Evolutionary conservation across 192 early-diverging fungal species (phyloP).

Genomic region (Coemansia sp.): DNA sequence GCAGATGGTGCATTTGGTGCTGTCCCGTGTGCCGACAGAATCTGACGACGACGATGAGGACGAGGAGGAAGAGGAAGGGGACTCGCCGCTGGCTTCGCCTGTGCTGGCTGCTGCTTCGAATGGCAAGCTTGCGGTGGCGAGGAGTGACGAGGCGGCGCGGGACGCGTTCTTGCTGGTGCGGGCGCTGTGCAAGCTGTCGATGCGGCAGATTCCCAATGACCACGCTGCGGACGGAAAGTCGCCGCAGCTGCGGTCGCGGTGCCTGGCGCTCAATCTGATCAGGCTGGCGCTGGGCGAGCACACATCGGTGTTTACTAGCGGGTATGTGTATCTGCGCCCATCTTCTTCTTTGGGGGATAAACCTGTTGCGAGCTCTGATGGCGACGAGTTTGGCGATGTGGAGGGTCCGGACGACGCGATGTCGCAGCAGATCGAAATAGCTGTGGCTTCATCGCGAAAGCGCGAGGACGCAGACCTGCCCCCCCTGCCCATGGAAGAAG

Average conservation of each 20-base stretch:
- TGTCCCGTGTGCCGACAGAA: constrained; percentile 61
- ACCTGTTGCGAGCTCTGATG: not conserved
- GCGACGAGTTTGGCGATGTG: constrained; percentile 46
- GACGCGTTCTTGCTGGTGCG: constrained; percentile 86
- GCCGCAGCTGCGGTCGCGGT: constrained; percentile 79
- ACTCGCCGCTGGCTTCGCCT: not conserved
- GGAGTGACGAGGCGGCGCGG: constrained; percentile 45
- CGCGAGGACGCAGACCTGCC: not conserved
- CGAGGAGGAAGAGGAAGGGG: not conserved
- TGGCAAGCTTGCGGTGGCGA: not conserved
- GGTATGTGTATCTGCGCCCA: constrained; percentile 52
- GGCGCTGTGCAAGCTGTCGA: constrained; percentile 85
- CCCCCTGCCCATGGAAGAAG: not conserved
- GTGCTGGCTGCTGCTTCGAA: not conserved
- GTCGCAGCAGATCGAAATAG: constrained; percentile 19
- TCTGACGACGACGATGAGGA: constrained; percentile 10
- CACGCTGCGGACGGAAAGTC: constrained; percentile 73
- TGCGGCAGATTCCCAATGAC: constrained; percentile 73
- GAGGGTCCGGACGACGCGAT: constrained; percentile 45
- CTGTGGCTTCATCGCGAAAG: not conserved
- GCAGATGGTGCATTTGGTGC: constrained; percentile 85
- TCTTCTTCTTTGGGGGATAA: not conserved
- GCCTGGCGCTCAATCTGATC: constrained; percentile 81
- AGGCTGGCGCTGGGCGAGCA: constrained; percentile 73
- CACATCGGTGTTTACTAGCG: constrained; percentile 68